Evolutionary conservation across 179 eudicot species (phyloP).

Genomic region (Camellia oleifera): DNA sequence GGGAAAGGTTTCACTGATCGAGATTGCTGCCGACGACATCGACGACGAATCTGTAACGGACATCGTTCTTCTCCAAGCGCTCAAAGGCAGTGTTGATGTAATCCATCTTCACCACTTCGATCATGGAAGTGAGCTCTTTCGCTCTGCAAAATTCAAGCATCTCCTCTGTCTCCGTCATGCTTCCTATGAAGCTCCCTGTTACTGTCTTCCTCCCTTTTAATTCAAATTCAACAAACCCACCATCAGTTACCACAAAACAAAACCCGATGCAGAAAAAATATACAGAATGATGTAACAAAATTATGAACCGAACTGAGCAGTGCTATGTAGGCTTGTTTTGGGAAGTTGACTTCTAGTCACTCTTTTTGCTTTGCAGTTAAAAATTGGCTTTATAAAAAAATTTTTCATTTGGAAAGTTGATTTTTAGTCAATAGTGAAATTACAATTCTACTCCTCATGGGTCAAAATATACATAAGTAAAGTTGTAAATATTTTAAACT

Average conservation of each 20-base stretch:
- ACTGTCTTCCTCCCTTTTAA: slow-evolving; percentile 79
- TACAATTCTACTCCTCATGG: too few relatives aligned
- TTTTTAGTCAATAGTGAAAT: too few relatives aligned
- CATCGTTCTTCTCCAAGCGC: slow-evolving; percentile 93
- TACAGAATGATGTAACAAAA: too few relatives aligned
- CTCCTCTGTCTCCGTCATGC: slow-evolving; percentile 88
- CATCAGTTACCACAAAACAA: too few relatives aligned
- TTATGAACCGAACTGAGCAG: too few relatives aligned
- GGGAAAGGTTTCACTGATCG: background rate
- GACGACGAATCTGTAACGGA: slow-evolving; percentile 84
- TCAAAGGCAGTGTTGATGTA: slow-evolving; percentile 78
- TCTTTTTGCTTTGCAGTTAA: too few relatives aligned
- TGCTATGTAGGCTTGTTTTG: too few relatives aligned
- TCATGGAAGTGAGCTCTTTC: slow-evolving; percentile 57
- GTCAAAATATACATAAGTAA: too few relatives aligned
- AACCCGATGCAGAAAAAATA: background rate
- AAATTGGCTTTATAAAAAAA: too few relatives aligned
- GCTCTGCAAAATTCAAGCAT: slow-evolving; percentile 78
- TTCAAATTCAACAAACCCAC: background rate
- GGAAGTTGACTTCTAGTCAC: too few relatives aligned
- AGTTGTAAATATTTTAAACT: too few relatives aligned
- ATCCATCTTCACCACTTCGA: slow-evolving; percentile 90
- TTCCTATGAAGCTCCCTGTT: slow-evolving; percentile 86
- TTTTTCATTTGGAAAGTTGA: too few relatives aligned
- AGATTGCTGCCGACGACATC: slow-evolving; percentile 84